A percentile compares a stretch with the other conserved stretches of the same genome.
phyloP scores from a whole-genome alignment of 1,284 basidiomycete genomes.

The Ustilago tritici region DNA sequence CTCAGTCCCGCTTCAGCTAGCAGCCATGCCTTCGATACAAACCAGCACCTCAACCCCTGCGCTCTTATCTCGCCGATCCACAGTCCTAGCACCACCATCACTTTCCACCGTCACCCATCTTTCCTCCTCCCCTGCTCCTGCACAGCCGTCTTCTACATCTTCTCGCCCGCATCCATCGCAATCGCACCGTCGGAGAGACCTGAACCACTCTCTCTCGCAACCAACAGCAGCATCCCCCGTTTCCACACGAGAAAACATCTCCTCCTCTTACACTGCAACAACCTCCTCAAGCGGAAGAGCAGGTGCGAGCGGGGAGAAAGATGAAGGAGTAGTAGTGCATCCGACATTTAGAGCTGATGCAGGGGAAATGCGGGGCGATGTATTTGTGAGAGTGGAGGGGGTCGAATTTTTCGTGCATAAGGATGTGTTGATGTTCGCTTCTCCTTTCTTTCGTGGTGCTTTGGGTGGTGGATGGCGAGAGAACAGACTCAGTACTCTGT shows the following conservation, averaged over 20 bases:
- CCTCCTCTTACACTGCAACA: conserved; percentile 22
- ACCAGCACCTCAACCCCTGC: conserved; percentile 15
- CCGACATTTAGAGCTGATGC: conserved; percentile 44
- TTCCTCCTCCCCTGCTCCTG: conserved; percentile 9
- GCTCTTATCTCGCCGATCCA: conserved; percentile 29
- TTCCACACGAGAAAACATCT: conserved; percentile 33
- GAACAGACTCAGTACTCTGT: conserved; percentile 23
- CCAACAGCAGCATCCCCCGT: conserved; percentile 30
- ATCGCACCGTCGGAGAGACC: conserved; percentile 12
- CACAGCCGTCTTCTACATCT: background rate
- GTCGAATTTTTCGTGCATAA: conserved; percentile 58
- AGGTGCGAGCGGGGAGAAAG: background rate
- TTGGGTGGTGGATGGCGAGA: conserved; percentile 53
- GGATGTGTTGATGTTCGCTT: conserved; percentile 49
- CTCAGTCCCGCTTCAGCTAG: background rate
- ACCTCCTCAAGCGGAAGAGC: background rate
- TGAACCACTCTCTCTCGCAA: conserved; percentile 23
- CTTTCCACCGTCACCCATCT: conserved; percentile 35
- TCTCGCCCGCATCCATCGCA: background rate
- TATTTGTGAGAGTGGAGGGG: conserved; percentile 44
- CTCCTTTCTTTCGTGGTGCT: conserved; percentile 52
- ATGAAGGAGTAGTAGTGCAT: conserved; percentile 31
- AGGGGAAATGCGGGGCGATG: conserved; percentile 43
- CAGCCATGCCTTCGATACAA: conserved; percentile 6
- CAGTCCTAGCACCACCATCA: conserved; percentile 29